phyloP scores from a whole-genome alignment of 306 rosid species.

The Vigna angularis region DNA sequence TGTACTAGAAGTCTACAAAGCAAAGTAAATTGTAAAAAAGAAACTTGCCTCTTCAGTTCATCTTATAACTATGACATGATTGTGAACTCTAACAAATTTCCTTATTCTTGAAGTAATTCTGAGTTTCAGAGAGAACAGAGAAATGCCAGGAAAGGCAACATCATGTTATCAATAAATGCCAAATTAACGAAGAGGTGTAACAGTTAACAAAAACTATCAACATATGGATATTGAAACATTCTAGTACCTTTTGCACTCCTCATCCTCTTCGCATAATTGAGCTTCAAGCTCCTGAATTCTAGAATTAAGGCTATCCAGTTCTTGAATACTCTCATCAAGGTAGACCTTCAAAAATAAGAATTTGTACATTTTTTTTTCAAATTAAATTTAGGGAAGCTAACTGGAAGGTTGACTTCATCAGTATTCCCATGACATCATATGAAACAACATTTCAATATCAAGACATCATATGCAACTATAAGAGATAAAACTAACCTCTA shows the following conservation, averaged over 20 bases:
- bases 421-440: constrained; percentile 20
- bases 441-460: constrained; percentile 28
- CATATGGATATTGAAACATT: constrained; percentile 10
- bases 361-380: constrained; percentile 7
- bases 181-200: constrained; percentile 27
- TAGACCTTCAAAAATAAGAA: constrained; percentile 55
- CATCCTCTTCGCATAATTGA: constrained; percentile 74
- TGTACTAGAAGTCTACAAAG: not conserved
- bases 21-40: constrained; percentile 9
- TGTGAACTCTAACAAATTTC: constrained; percentile 75
- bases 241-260: constrained; percentile 77
- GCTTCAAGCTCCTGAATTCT: constrained; percentile 89
- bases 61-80: constrained; percentile 74
- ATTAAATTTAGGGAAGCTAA: constrained; percentile 23
- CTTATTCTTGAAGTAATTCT: constrained; percentile 80
- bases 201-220: constrained; percentile 24
- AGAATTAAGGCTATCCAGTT: constrained; percentile 81
- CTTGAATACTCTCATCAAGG: constrained; percentile 81
- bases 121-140: constrained; percentile 47
- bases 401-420: constrained; percentile 30
- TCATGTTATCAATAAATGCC: constrained; percentile 30
- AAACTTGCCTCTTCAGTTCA: constrained; percentile 73
- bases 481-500: constrained; percentile 66
- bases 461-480: constrained; percentile 22
- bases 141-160: constrained; percentile 38